phyloP scores from a whole-genome alignment of 148 eudicot species.

The Talinum fruticosum region DNA sequence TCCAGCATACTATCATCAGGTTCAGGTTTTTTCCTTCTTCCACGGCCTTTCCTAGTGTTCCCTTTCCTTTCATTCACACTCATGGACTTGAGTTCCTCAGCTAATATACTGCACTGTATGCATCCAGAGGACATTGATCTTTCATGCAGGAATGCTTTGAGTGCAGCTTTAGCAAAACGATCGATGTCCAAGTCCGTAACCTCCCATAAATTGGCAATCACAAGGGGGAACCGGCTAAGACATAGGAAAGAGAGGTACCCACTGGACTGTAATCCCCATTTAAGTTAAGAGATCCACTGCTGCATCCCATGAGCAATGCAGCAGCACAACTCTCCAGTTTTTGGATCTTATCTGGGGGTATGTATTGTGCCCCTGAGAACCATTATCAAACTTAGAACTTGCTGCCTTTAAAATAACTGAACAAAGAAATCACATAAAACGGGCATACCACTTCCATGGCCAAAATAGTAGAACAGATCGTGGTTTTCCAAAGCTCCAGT shows the following conservation, averaged over 20 bases:
- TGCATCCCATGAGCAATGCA: slow-evolving; percentile 82
- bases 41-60: slow-evolving; percentile 39
- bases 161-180: slow-evolving; percentile 80
- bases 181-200: slow-evolving; percentile 95
- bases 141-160: slow-evolving; percentile 67
- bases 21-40: slow-evolving; percentile 28
- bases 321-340: slow-evolving; percentile 78
- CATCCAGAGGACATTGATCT: slow-evolving; percentile 49
- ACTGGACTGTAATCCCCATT: slow-evolving; percentile 66
- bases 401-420: not conserved
- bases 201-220: slow-evolving; percentile 91
- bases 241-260: slow-evolving; percentile 70
- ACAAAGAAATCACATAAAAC: not conserved
- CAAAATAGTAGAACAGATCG: slow-evolving; percentile 82
- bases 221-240: slow-evolving; percentile 85
- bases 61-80: slow-evolving; percentile 35
- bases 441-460: slow-evolving; percentile 91
- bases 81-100: slow-evolving; percentile 48
- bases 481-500: slow-evolving; percentile 61
- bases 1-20: slow-evolving; percentile 9
- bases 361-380: slow-evolving; percentile 66
- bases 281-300: slow-evolving; percentile 66
- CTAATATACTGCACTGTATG: slow-evolving; percentile 51
- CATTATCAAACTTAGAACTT: not conserved
- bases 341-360: slow-evolving; percentile 62